phyloP scores from a whole-genome alignment of 768 basidiomycete species.

The Kwoniella dendrophila region DNA sequence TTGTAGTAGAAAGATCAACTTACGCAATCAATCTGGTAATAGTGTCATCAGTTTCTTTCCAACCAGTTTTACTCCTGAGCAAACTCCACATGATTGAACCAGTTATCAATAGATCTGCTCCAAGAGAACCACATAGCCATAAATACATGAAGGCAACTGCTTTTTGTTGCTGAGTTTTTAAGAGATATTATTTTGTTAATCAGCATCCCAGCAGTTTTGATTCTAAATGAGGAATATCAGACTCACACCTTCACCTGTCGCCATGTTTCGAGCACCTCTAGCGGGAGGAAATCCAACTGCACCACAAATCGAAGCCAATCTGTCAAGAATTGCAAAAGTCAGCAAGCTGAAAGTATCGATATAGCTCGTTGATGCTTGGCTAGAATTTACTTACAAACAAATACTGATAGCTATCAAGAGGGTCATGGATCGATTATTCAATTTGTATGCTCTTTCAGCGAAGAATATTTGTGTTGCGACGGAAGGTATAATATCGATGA shows the following conservation, averaged over 20 bases:
- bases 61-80: conserved; percentile 4
- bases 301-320: conserved; percentile 4
- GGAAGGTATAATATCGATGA: conserved; percentile 15
- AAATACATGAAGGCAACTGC: conserved; percentile 11
- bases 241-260: not conserved
- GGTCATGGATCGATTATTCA: conserved; percentile 1
- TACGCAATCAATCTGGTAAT: conserved; percentile 7
- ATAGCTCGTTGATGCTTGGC: not conserved
- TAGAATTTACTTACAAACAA: conserved; percentile 5
- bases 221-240: not conserved
- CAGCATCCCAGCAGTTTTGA: not conserved
- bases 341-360: not conserved
- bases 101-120: conserved; percentile 12
- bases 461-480: conserved; percentile 13
- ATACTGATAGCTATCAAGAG: not conserved
- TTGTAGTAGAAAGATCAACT: not conserved
- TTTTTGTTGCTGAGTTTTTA: not conserved
- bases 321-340: not conserved
- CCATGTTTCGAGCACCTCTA: not conserved
- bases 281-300: conserved; percentile 7
- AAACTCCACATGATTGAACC: conserved; percentile 10
- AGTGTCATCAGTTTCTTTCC: not conserved
- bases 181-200: not conserved
- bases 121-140: conserved; percentile 2
- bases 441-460: conserved; percentile 11